Conservation (phyloP, 73 alveolate genomes). For the Paramecium bursaria region DNA sequence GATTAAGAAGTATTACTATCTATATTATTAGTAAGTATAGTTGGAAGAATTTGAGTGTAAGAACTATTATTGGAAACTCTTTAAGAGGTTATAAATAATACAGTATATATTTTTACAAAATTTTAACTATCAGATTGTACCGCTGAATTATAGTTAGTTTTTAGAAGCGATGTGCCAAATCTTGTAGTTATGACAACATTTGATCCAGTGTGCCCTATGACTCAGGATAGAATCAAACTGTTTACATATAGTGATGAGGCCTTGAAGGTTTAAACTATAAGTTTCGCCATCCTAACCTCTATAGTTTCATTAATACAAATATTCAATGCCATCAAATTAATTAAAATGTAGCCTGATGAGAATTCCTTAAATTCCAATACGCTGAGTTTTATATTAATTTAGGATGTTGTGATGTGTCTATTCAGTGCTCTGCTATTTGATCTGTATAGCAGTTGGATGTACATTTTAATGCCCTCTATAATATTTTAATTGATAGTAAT, state of each 20-base stretch:
- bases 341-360: background rate
- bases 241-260: background rate
- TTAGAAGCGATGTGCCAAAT: no score
- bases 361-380: background rate
- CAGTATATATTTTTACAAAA: no score
- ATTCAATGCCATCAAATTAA: background rate
- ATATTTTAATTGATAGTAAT: no score
- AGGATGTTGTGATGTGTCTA: background rate
- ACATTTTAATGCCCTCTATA: background rate
- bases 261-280: background rate
- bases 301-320: background rate
- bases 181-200: background rate
- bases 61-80: no score
- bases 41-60: no score
- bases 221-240: background rate
- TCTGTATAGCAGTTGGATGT: background rate
- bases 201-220: background rate
- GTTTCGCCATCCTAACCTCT: background rate
- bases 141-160: no score
- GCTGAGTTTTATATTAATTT: background rate
- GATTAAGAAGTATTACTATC: no score
- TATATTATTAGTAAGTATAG: no score
- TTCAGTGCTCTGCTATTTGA: background rate
- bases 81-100: no score
- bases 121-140: no score